Conservation (phyloP, 2,329 filamentous ascomycete species). For the Fusarium avenaceum region DNA sequence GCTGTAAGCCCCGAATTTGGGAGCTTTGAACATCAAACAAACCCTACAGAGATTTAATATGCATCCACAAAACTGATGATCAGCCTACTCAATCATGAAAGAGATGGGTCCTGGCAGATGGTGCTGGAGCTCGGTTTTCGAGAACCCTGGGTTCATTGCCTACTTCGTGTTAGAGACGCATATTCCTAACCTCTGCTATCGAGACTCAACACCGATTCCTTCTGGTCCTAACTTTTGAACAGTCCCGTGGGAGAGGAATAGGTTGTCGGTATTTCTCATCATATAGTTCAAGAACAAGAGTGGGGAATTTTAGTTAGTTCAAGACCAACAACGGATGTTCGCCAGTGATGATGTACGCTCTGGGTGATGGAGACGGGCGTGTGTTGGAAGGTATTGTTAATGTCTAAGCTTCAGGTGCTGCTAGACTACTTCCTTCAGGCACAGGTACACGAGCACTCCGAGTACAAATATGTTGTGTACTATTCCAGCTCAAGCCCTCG, state of each 20-base stretch:
- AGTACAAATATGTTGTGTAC: no score
- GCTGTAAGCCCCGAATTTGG: constrained; percentile 41
- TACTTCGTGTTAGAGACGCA: constrained; percentile 9
- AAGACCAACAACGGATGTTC: constrained; percentile 37
- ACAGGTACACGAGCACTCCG: no score
- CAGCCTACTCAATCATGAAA: constrained; percentile 25
- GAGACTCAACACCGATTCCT: constrained; percentile 30
- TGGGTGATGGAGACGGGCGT: constrained; percentile 8
- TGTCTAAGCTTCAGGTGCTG: no score
- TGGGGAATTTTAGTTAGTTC: constrained; percentile 42
- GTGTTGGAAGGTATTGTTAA: background rate
- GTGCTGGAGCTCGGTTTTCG: constrained; percentile 40
- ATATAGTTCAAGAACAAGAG: background rate
- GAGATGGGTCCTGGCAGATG: constrained; percentile 36
- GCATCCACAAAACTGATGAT: no score
- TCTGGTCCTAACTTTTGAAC: constrained; percentile 20
- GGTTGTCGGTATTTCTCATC: constrained; percentile 33
- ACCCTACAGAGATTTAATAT: constrained; percentile 11
- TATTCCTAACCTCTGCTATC: background rate
- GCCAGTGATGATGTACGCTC: constrained; percentile 39
- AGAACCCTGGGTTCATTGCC: constrained; percentile 40
- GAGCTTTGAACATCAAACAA: constrained; percentile 33
- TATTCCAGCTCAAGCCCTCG: no score
- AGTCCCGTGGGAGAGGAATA: constrained; percentile 33
- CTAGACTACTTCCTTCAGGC: no score